Conservation (phyloP, 1,139 yeast species). For the Kluyveromyces sp. region DNA sequence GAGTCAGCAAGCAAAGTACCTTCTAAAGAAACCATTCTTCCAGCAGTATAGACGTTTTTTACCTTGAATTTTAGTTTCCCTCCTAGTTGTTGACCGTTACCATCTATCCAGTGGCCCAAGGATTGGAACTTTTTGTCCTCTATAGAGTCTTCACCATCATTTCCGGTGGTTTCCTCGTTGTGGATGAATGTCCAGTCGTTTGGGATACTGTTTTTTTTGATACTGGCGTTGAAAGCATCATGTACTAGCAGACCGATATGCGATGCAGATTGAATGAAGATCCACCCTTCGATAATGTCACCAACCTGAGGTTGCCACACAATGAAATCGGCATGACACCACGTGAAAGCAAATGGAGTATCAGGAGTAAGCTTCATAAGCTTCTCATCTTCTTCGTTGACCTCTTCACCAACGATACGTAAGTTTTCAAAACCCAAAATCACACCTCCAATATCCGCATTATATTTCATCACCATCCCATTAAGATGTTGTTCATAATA, state of each 20-base stretch:
- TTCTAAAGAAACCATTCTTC: constrained; percentile 75
- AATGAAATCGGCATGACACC: constrained; percentile 79
- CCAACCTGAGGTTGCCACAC: constrained; percentile 88
- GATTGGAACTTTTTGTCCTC: constrained; percentile 34
- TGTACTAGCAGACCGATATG: constrained; percentile 87
- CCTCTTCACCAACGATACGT: constrained; percentile 35
- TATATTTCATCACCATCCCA: constrained; percentile 79
- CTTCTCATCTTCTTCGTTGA: constrained; percentile 28
- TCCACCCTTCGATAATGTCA: constrained; percentile 75
- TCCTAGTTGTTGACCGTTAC: constrained; percentile 60
- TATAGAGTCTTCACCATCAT: constrained; percentile 18
- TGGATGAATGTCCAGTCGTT: constrained; percentile 76
- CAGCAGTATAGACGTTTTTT: constrained; percentile 65
- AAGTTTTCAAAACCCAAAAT: constrained; percentile 71
- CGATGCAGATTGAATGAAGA: constrained; percentile 89
- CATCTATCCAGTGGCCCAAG: constrained; percentile 84
- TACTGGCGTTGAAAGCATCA: constrained; percentile 92
- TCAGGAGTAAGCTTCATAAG: constrained; percentile 68
- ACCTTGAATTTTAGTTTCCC: constrained; percentile 75
- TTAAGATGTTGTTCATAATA: constrained; percentile 79
- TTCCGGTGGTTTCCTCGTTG: constrained; percentile 42
- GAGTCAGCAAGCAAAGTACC: constrained; percentile 56
- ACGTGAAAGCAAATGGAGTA: constrained; percentile 80
- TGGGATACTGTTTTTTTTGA: constrained; percentile 79
- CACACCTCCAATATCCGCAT: constrained; percentile 67